Evolutionary conservation across 352 stramenopile genomes (phyloP).

Genomic region (Phytophthora pisi): DNA sequence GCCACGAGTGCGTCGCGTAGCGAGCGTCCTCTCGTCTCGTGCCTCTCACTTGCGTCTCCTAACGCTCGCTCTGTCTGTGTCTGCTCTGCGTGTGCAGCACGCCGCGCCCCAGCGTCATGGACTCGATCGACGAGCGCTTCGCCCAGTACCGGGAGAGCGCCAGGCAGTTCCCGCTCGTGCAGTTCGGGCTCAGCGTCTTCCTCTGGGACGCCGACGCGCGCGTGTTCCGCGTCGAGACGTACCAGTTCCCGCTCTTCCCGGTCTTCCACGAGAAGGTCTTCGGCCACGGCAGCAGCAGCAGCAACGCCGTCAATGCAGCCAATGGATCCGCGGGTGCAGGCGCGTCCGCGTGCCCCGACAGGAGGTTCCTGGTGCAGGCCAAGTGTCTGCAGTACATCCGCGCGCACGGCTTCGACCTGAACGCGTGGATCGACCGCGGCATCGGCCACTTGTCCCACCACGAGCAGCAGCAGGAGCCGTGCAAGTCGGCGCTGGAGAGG

Average conservation of each 20-base stretch:
- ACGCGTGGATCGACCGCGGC: slow-evolving; percentile 75
- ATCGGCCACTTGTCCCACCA: slow-evolving; percentile 72
- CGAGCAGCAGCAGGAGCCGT: slow-evolving; percentile 54
- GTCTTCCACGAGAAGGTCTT: slow-evolving; percentile 42
- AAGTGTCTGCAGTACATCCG: slow-evolving; percentile 83
- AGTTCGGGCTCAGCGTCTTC: slow-evolving; percentile 81
- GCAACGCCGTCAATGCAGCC: no score
- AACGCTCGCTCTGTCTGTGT: slow-evolving; percentile 6
- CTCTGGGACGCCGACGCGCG: slow-evolving; percentile 45
- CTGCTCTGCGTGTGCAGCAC: slow-evolving; percentile 14
- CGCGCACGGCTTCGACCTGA: slow-evolving; percentile 80
- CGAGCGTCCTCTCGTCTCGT: no score
- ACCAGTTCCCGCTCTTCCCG: slow-evolving; percentile 82
- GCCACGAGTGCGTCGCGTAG: slow-evolving; percentile 55
- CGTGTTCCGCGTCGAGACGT: slow-evolving; percentile 64
- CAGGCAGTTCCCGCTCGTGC: slow-evolving; percentile 68
- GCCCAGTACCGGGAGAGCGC: slow-evolving; percentile 57
- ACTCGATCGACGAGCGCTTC: slow-evolving; percentile 75
- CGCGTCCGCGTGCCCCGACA: slow-evolving; percentile 40
- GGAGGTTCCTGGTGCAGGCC: slow-evolving; percentile 69
- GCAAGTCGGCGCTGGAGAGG: slow-evolving; percentile 23
- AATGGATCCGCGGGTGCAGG: background rate
- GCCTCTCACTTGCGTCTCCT: slow-evolving; percentile 6
- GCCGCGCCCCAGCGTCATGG: slow-evolving; percentile 67
- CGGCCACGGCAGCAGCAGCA: background rate